Evolutionary conservation across 768 basidiomycete genomes (phyloP), one percentile per base, ranked within the genome.

Genomic region (Boletus fagicola): DNA sequence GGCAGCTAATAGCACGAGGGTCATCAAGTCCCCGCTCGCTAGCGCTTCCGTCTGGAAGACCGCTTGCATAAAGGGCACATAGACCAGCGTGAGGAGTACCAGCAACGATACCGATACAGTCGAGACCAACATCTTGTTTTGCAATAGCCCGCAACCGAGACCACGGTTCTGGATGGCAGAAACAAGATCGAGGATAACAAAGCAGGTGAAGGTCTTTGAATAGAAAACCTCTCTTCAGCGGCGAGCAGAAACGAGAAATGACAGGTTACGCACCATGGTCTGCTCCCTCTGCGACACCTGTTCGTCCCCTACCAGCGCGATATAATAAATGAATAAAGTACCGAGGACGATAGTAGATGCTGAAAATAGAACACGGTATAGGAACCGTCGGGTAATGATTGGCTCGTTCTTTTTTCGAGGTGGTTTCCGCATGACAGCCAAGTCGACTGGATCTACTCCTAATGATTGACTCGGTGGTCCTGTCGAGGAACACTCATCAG

Each of bases 391-490:
- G 43, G 83, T 92, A 64, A 98, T 90, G 60, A 98, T 90, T 8
- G 90, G 87, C 18, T 92, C 92, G 65, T 92, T 85, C 79, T 97
- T 98, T 68, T 84, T 87, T 53, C 96, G 80, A n/a, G 96, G 96
- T 0, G 93, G 95, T 54, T 86, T 83, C 30, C 84, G 83, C 96
- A 98, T 98, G 33, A 98, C 85, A 18, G 90, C 88, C 20, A 84
- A 89, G 71, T 97, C 93, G 20, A 96, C 92, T 13, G 96, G 96
- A 75, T 98, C 96, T 9, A 98, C 96, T 53, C 96, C 96, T 40
- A 98, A 80, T 53, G 93, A 94, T 71, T 97, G 94, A 67, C 92
- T 94, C 4, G 94, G 94, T 11, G 94, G 94, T 10, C 93, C 92
- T 94, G 68, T 43, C 55, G 61, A 42, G 5, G 38, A 51, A 30